Percentiles rank a stretch among this genome's conserved stretches.
These are phyloP conservation scores for Fagopyrum homotropicum DNA, from an alignment of 148 eudicot species.

Conservation along the genomic window DNA sequence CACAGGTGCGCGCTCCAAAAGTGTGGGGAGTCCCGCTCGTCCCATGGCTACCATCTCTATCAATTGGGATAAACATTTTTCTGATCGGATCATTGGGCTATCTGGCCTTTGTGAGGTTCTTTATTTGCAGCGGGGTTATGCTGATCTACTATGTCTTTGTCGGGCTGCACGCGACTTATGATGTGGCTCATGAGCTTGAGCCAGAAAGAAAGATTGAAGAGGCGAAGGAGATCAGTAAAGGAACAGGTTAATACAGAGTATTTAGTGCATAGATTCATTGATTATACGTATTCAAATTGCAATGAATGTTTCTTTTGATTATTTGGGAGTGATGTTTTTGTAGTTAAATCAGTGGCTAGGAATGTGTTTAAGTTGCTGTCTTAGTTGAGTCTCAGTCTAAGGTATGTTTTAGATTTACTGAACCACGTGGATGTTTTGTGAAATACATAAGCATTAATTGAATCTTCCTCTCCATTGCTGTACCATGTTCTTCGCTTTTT, in stretches of 20 bases:
- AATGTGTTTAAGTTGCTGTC: neutral
- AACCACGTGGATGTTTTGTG: neutral
- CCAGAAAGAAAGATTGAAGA: conserved; percentile 26
- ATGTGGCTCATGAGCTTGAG: conserved; percentile 51
- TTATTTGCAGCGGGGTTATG: conserved; percentile 79
- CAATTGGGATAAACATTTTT: conserved; percentile 67
- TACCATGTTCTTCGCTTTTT: too few relatives aligned
- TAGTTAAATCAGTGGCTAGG: neutral
- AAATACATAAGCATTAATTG: too few relatives aligned
- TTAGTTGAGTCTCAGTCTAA: neutral
- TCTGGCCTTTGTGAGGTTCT: conserved; percentile 62
- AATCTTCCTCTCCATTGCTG: too few relatives aligned
- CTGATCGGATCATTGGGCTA: conserved; percentile 80
- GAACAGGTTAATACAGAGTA: neutral
- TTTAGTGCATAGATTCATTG: neutral
- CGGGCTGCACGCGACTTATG: conserved; percentile 91
- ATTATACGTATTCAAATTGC: neutral
- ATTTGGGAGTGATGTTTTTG: neutral
- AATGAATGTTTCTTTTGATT: neutral
- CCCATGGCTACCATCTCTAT: conserved; percentile 80
- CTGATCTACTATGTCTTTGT: conserved; percentile 73
- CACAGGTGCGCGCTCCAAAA: conserved; percentile 54
- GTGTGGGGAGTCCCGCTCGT: conserved; percentile 95
- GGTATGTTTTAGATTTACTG: neutral
- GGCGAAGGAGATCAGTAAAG: conserved; percentile 22